A percentile compares a stretch with the other conserved stretches of the same genome.
Evolutionary conservation across 176 grass and related monocot species (phyloP).

Genomic region (Cenchrus fungigraminus): DNA sequence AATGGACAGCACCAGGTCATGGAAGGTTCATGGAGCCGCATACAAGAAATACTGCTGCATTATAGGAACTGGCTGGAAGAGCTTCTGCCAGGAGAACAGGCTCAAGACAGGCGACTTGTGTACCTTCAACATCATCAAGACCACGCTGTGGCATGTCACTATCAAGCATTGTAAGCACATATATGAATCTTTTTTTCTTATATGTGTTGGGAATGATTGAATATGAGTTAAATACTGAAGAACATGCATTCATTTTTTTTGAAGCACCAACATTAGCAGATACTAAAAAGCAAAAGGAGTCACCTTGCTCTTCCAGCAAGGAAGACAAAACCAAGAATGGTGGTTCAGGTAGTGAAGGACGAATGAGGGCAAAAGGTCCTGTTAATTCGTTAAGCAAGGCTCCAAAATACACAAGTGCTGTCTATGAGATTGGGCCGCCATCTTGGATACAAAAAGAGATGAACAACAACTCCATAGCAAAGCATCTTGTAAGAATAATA

Average conservation of each 20-base stretch:
- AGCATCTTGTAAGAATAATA: slow-evolving; percentile 9
- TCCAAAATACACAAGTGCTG: neutral
- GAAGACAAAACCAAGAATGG: neutral
- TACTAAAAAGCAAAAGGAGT: neutral
- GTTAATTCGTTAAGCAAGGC: neutral
- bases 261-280: neutral
- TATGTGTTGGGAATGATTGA: neutral
- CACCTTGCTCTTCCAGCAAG: neutral
- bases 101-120: slow-evolving; percentile 32
- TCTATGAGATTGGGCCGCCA: slow-evolving; percentile 20
- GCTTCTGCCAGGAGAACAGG: slow-evolving; percentile 26
- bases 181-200: neutral
- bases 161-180: slow-evolving; percentile 2
- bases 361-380: neutral
- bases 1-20: slow-evolving; percentile 7
- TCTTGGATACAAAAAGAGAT: slow-evolving; percentile 52
- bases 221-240: neutral
- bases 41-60: neutral
- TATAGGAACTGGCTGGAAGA: neutral
- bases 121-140: slow-evolving; percentile 18
- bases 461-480: neutral
- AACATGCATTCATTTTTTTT: neutral
- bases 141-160: slow-evolving; percentile 22
- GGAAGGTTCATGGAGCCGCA: slow-evolving; percentile 1
- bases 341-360: neutral